These are phyloP conservation scores for Synchytrium microbalum DNA, from an alignment of 371 early-diverging fungal genomes.

Conservation along the genomic window DNA sequence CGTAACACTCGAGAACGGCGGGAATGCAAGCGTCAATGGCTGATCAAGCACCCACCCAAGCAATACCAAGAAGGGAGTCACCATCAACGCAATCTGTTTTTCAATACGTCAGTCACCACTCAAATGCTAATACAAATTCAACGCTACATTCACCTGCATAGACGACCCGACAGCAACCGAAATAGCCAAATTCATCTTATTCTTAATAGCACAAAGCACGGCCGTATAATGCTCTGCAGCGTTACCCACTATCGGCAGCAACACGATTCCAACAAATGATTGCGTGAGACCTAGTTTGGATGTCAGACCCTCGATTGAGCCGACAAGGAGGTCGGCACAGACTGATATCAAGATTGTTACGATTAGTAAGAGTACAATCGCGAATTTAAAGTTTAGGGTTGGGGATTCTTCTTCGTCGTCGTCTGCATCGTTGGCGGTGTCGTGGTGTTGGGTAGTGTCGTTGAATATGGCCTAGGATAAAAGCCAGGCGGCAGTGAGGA, in stretches of 20 bases:
- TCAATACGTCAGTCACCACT: slow-evolving; percentile 75
- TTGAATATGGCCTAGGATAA: too few relatives aligned
- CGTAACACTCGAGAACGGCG: slow-evolving; percentile 66
- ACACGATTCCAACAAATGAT: slow-evolving; percentile 75
- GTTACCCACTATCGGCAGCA: slow-evolving; percentile 75
- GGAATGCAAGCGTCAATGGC: slow-evolving; percentile 71
- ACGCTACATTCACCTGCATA: neutral
- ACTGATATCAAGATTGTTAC: slow-evolving; percentile 53
- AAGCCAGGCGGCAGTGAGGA: neutral
- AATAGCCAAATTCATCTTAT: slow-evolving; percentile 85
- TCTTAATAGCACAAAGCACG: slow-evolving; percentile 67
- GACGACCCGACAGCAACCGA: neutral
- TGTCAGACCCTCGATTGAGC: slow-evolving; percentile 59
- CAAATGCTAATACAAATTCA: neutral
- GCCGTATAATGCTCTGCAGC: slow-evolving; percentile 65
- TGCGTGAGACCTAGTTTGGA: neutral
- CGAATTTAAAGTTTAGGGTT: slow-evolving; percentile 15
- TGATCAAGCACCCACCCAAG: slow-evolving; percentile 77
- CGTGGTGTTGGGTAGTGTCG: neutral
- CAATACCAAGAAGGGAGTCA: slow-evolving; percentile 78
- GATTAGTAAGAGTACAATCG: slow-evolving; percentile 16
- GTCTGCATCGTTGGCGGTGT: slow-evolving; percentile 6
- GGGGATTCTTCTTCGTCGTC: slow-evolving; percentile 29
- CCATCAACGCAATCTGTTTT: slow-evolving; percentile 84
- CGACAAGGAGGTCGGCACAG: slow-evolving; percentile 74